Evolutionary conservation across 2,329 filamentous ascomycete genomes (phyloP).

Genomic region (Chaetomiaceae sp.): DNA sequence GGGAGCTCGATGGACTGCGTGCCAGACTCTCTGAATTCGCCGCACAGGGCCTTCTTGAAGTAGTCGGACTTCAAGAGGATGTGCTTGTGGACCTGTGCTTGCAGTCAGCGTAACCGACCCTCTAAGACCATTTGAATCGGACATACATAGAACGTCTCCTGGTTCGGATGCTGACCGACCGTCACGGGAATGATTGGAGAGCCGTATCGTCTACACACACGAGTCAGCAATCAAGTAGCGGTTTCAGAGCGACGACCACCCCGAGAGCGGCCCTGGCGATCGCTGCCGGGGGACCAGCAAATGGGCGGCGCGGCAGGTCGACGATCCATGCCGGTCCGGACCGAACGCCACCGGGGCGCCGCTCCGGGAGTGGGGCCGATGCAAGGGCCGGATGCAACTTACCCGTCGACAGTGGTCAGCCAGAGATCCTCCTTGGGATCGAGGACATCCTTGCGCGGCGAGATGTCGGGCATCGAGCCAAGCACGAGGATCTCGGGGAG

Average conservation of each 20-base stretch:
- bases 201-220: constrained; percentile 38
- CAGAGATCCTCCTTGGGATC: constrained; percentile 45
- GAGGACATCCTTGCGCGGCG: constrained; percentile 31
- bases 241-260: background rate
- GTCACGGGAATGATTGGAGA: constrained; percentile 42
- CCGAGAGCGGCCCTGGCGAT: background rate
- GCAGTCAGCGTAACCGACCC: background rate
- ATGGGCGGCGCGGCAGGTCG: background rate
- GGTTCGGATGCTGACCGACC: constrained; percentile 38
- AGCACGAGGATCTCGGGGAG: constrained; percentile 39
- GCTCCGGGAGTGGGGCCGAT: constrained; percentile 6
- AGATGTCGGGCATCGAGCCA: constrained; percentile 32
- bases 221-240: background rate
- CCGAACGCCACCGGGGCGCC: background rate
- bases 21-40: constrained; percentile 43
- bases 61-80: constrained; percentile 44
- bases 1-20: constrained; percentile 45
- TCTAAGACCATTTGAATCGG: background rate
- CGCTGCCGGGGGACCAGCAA: background rate
- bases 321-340: constrained; percentile 2
- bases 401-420: constrained; percentile 47
- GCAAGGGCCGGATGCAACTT: constrained; percentile 25
- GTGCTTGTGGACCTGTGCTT: constrained; percentile 41
- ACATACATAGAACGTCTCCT: constrained; percentile 41
- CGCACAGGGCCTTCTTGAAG: constrained; percentile 46